Evolutionary conservation across 2,329 filamentous ascomycete genomes (phyloP), one percentile per base, ranked within the genome.

Genomic region (Tolypocladium paradoxum): DNA sequence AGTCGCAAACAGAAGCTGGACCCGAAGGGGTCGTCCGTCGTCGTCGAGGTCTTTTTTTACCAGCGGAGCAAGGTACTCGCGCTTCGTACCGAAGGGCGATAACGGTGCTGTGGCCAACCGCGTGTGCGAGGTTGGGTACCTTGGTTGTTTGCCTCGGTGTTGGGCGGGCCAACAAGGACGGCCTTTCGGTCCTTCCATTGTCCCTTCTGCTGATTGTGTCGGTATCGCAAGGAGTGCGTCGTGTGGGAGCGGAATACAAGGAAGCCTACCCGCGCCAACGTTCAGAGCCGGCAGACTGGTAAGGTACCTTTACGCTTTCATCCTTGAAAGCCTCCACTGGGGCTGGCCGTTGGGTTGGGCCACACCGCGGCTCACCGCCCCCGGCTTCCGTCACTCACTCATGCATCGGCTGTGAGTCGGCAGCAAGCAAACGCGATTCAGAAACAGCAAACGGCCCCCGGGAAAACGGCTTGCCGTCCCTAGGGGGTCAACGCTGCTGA

Each of bases 351-450:
- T 24, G 12, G 38, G 38, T 7, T 3, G 47, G 33, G 29, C 29
- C n/a, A 34, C 22, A 20, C 35, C 51, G 50, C 51, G 51, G 51
- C 51, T 52, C 34, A 38, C 34, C 31, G n/a, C 34, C 49, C 50
- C 43, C 34, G 34, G 35, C 51, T 52, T 40, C 51, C 51, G n/a
- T n/a, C n/a, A n/a, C n/a, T n/a, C n/a, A n/a, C n/a, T n/a, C n/a
- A n/a, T n/a, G n/a, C n/a, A n/a, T n/a, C n/a, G n/a, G n/a, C n/a
- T n/a, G n/a, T n/a, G n/a, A n/a, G n/a, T n/a, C n/a, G n/a, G n/a
- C 36, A 38, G n/a, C n/a, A 20, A 20, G 37, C 37, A 40, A 33
- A 33, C 33, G 14, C 33, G 33, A 14, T 34, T 34, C 33, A 16
- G 49, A 38, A 51, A 48, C 48, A 52, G 34, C 35, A 48, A 48